These are phyloP conservation scores for Leishmania braziliensis DNA, from an alignment of 208 protist genomes.

Conservation along the genomic window DNA sequence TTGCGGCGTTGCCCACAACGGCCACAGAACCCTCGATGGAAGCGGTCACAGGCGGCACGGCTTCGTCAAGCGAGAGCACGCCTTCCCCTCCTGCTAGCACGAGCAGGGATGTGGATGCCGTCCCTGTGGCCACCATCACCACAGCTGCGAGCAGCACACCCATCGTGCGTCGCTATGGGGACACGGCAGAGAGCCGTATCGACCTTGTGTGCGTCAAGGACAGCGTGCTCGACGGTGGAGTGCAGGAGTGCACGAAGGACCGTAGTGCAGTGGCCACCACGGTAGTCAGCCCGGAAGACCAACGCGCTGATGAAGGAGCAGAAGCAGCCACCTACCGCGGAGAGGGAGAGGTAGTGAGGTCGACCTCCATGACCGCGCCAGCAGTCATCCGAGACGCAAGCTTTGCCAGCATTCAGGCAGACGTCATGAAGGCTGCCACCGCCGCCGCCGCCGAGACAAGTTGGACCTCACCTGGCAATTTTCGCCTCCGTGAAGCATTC, in stretches of 20 bases:
- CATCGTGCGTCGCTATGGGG: constrained; percentile 47
- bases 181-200: constrained; percentile 50
- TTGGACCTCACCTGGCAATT: constrained; percentile 67
- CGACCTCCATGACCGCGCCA: constrained; percentile 2
- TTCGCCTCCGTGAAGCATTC: constrained; percentile 71
- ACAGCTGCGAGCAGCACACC: constrained; percentile 1
- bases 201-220: constrained; percentile 64
- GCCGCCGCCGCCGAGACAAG: constrained; percentile 30
- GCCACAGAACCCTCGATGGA: background rate
- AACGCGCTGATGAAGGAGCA: background rate
- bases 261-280: constrained; percentile 40
- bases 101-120: background rate
- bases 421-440: constrained; percentile 42
- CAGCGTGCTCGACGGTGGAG: constrained; percentile 42
- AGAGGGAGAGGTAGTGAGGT: background rate
- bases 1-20: background rate
- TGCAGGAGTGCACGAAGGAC: constrained; percentile 51
- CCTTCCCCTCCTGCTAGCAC: constrained; percentile 5
- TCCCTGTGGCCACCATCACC: background rate
- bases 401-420: constrained; percentile 30
- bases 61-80: background rate
- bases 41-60: background rate
- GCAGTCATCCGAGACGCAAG: constrained; percentile 18
- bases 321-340: background rate
- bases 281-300: constrained; percentile 6